Evolutionary conservation across 2,329 filamentous ascomycete genomes (phyloP), one percentile per base, ranked within the genome.

Genomic region (Trichoderma harzianum): DNA sequence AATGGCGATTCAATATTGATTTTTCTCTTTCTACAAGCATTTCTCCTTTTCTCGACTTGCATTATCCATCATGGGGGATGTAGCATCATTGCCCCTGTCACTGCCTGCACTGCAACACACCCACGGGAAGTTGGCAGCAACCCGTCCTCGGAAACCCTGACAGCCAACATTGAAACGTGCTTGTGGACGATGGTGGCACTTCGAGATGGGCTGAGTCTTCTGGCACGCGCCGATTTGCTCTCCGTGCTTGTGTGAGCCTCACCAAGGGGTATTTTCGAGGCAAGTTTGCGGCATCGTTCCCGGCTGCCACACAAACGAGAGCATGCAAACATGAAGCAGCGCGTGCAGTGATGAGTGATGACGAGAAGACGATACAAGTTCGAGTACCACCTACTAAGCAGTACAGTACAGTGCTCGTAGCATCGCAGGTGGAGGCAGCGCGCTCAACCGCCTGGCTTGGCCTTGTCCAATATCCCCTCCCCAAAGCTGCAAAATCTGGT

Each of bases 41-140:
- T 14, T n/a, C 28, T 60, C 8, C 28, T 63, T 28, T 43, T 47
- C 16, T 39, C 11, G 14, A n/a, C 34, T 24, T 43, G 32, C 34
- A 58, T 21, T 24, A 68, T 36, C 53, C 34, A 43, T 32, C 65
- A 43, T 39, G 39, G 39, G 14, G 53, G 43, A 51, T 43, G 43
- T 34, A 30, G 62, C 30, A 64, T 51, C 43, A 12, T 39, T 69
- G 66, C 55, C 66, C 53, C 36, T 34, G 66, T 53, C 57, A 12
- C 36, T 28, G 57, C 66, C 57, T 62, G 66, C 66, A 69, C 39
- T 69, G 66, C 47, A 69, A 69, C 66, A 61, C 66, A 69, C 66
- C 55, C 26, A 8, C 57, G 36, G 66, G 28, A 62, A 58, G 32
- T n/a, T 34, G 53, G 36, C 47, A 26, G 43, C 43, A 51, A 11